Evolutionary conservation across 148 eudicot genomes (phyloP), one percentile per base, ranked within the genome.

Genomic region (Chenopodium album): DNA sequence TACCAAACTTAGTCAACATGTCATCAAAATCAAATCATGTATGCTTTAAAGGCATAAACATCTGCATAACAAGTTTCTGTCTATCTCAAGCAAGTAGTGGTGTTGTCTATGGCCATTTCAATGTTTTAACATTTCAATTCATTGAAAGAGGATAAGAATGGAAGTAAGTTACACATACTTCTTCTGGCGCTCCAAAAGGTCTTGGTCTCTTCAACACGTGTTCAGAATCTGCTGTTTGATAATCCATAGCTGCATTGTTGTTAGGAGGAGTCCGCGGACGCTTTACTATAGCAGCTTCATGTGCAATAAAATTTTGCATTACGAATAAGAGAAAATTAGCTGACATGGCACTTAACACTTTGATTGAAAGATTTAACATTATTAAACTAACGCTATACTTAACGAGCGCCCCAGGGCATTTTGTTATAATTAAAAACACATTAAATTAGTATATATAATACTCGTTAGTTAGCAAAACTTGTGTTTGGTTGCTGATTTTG

Each of bases 151-250:
- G 34, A 52, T 59, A 41, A 84, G 76, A 80, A 66, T 9, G 73
- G 82, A 74, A 84, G n/a, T 76, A 79, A 80, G 67, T 75, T 46
- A 16, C 66, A 82, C 88, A 82, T 90, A 92, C 94, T 80, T 94
- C 96, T 70, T 92, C 97, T 26, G 90, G 85, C 79, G 85, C 84
- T 75, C 92, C 94, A 80, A 91, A 90, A 56, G 93, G 90, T 76
- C 94, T 92, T 65, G 90, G 56, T 85, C 94, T 92, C 87, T 92
- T 94, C 87, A 91, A 70, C 71, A 87, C 93, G 62, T 87, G 97
- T 31, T 94, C 98, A 71, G 93, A 92, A 82, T 94, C 97, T 80
- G 93, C 97, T 74, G 93, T 88, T 86, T 92, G 97, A 85, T 91
- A 94, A 80, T 92, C 97, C 77, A 90, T 84, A 82, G 92, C 86